Percentiles rank a stretch among this genome's conserved stretches.
Conservation (phyloP, 139 green algal genomes). For the Dunaliella sp. region DNA sequence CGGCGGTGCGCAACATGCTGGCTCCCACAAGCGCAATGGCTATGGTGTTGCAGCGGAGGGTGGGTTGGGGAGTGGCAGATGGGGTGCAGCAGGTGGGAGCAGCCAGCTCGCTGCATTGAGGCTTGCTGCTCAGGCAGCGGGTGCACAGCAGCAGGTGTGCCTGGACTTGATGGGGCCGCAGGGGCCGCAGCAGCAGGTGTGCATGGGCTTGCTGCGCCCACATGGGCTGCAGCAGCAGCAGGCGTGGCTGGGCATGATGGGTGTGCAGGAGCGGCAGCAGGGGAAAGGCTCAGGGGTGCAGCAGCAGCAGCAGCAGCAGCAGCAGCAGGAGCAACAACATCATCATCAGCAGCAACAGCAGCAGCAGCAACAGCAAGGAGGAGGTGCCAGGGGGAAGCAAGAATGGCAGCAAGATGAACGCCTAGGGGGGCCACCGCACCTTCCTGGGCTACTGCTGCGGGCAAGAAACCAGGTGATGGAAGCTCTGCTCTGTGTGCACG, state of each 20-base stretch:
- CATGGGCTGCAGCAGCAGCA: not conserved
- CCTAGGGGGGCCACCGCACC: too few relatives aligned
- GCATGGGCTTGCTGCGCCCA: not conserved
- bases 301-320: not conserved
- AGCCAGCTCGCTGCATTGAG: not conserved
- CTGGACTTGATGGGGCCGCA: not conserved
- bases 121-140: not conserved
- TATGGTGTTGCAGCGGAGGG: not conserved
- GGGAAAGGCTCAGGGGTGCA: too few relatives aligned
- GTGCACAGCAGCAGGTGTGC: not conserved
- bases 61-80: not conserved
- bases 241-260: not conserved
- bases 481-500: too few relatives aligned
- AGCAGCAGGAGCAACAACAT: not conserved
- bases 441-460: too few relatives aligned
- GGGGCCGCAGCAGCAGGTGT: not conserved
- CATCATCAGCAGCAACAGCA: not conserved
- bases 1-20: too few relatives aligned
- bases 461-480: too few relatives aligned
- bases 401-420: too few relatives aligned
- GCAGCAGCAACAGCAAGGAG: not conserved
- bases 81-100: too few relatives aligned
- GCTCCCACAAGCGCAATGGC: too few relatives aligned
- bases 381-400: too few relatives aligned
- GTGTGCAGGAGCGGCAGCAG: not conserved